Evolutionary conservation across 179 eudicot genomes (phyloP), one percentile per base, ranked within the genome.

Genomic region (Sideroxylon spinosum): DNA sequence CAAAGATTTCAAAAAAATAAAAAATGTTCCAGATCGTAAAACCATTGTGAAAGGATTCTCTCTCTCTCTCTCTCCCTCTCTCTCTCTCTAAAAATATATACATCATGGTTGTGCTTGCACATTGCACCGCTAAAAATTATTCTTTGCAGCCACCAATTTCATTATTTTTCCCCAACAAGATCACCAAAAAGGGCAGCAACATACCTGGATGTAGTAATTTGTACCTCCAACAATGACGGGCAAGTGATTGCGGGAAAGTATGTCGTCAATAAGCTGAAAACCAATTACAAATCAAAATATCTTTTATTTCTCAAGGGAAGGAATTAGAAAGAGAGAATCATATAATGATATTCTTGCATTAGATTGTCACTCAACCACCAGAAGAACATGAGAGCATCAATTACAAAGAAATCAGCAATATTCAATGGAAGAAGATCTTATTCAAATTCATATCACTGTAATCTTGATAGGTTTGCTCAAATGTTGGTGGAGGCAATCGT

Each of bases 151-250:
- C 3, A 52, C 16, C 14, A 52, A 10, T 52, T 52, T 52, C 14
- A 52, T 14, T 14, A 9, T 52, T 52, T 10, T 52, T 52, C 16
- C 20, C 13, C 6, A 20, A 53, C 28, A 49, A 65, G 78, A 72
- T 9, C 9, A 65, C 17, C 75, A 2, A 25, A 73, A 44, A 71
- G 57, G 25, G 13, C 62, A 60, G 23, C 25, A 64, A 60, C 53
- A 73, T 88, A 93, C 99, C 99, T 93, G 99, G 59, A 95, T 91
- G 81, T 95, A 95, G 84, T 90, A 95, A 86, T 93, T 95, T 60
- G 95, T 95, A 68, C 98, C 98, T 37, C 98, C 98, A 74, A 95
- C 98, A 80, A 95, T 84, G 79, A 93, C 90, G 20, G 99, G 99
- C 80, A 90, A 63, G 78, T 76, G 84, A 82, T 86, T 82, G 49